A percentile compares a stretch with the other conserved stretches of the same genome.
phyloP scores from a whole-genome alignment of 805 yeast genomes.

The Yamadazyma endophytica region DNA sequence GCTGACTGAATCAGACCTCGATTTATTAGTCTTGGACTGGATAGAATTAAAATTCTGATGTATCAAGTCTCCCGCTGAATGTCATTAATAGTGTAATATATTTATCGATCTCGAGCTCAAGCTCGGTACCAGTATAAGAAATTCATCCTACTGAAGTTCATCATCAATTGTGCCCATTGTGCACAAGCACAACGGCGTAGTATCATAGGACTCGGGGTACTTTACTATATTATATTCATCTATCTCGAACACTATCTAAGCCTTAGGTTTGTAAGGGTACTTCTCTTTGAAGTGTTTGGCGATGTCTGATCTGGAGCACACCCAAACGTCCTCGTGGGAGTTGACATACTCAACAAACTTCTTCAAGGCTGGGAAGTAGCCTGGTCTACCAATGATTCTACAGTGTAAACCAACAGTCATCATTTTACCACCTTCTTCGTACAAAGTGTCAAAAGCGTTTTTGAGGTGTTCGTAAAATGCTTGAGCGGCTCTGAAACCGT shows the following conservation, averaged over 20 bases:
- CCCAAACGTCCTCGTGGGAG: constrained; percentile 11
- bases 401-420: constrained; percentile 14
- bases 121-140: no score
- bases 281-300: constrained; percentile 10
- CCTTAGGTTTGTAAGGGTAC: constrained; percentile 10
- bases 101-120: no score
- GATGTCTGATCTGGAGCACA: constrained; percentile 13
- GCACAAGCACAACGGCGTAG: no score
- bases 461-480: constrained; percentile 25
- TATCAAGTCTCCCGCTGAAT: no score
- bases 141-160: no score
- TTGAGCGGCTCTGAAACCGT: constrained; percentile 19
- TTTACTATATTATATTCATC: not conserved
- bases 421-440: constrained; percentile 14
- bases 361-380: constrained; percentile 11
- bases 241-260: constrained; percentile 1
- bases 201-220: no score
- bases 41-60: no score
- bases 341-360: constrained; percentile 13
- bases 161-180: no score
- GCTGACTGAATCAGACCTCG: no score
- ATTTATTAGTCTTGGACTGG: no score
- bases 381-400: constrained; percentile 13
- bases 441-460: constrained; percentile 27
- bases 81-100: no score